Conservation (phyloP, 305 asterid genomes). For the Fraxinus paxiana region DNA sequence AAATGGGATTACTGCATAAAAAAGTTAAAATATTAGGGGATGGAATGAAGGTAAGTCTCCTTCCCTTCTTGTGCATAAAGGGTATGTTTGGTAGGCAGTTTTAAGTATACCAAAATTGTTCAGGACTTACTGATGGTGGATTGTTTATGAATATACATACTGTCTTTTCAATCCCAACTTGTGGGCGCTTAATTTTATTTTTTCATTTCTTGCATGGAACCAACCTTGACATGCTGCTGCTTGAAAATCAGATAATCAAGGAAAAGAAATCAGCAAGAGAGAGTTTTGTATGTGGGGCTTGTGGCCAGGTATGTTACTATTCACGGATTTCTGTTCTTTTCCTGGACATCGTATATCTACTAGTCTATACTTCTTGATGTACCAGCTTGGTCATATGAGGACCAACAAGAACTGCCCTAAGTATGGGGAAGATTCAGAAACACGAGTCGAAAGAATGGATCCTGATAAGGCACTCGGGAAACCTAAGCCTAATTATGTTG, state of each 20-base stretch:
- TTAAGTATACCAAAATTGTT: not conserved
- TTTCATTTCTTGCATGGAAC: not conserved
- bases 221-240: slow-evolving; percentile 20
- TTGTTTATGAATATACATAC: not conserved
- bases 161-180: slow-evolving; percentile 11
- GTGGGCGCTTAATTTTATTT: slow-evolving; percentile 1
- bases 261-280: slow-evolving; percentile 96
- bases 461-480: slow-evolving; percentile 50
- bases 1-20: slow-evolving; percentile 56
- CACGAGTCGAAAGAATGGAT: slow-evolving; percentile 60
- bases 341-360: slow-evolving; percentile 16
- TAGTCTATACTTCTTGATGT: slow-evolving; percentile 20
- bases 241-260: slow-evolving; percentile 58
- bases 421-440: slow-evolving; percentile 74
- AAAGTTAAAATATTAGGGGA: slow-evolving; percentile 83
- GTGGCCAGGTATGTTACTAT: slow-evolving; percentile 75
- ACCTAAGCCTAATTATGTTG: slow-evolving; percentile 39
- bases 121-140: not conserved
- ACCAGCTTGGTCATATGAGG: slow-evolving; percentile 97
- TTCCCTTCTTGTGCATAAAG: slow-evolving; percentile 12
- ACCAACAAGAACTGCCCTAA: slow-evolving; percentile 98
- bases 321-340: slow-evolving; percentile 19
- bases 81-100: not conserved
- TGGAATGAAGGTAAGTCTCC: slow-evolving; percentile 65
- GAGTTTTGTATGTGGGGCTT: slow-evolving; percentile 96